phyloP scores from a whole-genome alignment of 495 filamentous ascomycete genomes.

The Lophium mytilinum region DNA sequence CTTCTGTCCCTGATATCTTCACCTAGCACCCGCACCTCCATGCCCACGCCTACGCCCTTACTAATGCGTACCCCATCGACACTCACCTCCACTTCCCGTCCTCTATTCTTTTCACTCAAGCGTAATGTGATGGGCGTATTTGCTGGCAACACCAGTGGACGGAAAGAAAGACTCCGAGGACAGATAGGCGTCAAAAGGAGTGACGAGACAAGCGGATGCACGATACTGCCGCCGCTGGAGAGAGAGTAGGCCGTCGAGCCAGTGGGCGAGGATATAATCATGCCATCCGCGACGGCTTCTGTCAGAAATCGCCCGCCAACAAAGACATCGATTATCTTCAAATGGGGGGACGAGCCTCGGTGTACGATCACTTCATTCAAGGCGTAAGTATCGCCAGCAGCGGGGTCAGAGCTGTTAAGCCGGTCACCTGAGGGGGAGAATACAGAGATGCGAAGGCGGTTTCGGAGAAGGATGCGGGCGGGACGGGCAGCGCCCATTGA shows the following conservation, averaged over 20 bases:
- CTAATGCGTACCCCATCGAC: conserved; percentile 74
- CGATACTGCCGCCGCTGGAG: conserved; percentile 85
- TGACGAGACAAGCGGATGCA: conserved; percentile 83
- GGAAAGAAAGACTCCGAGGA: conserved; percentile 82
- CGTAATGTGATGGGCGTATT: conserved; percentile 77
- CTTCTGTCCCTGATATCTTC: conserved; percentile 56
- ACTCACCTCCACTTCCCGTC: conserved; percentile 76
- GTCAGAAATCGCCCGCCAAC: conserved; percentile 81
- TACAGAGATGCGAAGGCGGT: conserved; percentile 66
- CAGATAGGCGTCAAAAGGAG: conserved; percentile 91
- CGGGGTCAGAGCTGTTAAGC: conserved; percentile 17
- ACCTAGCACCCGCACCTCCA: conserved; percentile 81
- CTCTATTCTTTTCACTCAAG: conserved; percentile 73
- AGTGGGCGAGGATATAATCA: conserved; percentile 88
- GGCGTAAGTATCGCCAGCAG: conserved; percentile 58
- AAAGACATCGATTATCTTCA: conserved; percentile 82
- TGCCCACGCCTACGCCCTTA: conserved; percentile 63
- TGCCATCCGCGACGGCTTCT: conserved; percentile 87
- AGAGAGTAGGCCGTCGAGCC: conserved; percentile 92
- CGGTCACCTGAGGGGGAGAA: conserved; percentile 10
- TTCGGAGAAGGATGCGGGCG: conserved; percentile 74
- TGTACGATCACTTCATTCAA: conserved; percentile 95
- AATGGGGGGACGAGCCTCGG: conserved; percentile 78
- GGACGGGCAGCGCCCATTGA: conserved; percentile 66
- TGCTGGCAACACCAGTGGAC: conserved; percentile 80